A percentile compares a stretch with the other conserved stretches of the same genome.
These are phyloP conservation scores for Durio zibethinus DNA, from an alignment of 345 rosid genomes.

Conservation along the genomic window DNA sequence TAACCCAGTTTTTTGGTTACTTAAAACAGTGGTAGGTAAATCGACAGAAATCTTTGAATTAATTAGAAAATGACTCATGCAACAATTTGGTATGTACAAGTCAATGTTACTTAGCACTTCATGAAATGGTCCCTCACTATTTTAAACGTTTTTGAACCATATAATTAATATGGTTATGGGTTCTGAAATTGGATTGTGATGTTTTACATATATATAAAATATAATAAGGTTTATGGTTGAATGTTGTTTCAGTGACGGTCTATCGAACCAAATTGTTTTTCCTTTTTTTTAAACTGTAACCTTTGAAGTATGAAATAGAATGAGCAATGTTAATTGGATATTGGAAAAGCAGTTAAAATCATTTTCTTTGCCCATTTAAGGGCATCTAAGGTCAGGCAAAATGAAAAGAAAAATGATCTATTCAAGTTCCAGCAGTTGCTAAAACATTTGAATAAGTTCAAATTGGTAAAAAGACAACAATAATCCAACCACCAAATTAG, in stretches of 20 bases:
- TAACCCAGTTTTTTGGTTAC: not conserved
- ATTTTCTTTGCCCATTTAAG: not conserved
- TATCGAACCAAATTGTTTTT: not conserved
- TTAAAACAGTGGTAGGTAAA: no score
- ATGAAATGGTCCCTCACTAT: not conserved
- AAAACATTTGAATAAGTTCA: not conserved
- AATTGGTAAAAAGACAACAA: conserved; percentile 8
- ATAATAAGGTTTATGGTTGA: not conserved
- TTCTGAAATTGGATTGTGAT: not conserved
- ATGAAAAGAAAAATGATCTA: not conserved
- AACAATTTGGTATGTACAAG: not conserved
- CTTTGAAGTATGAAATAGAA: not conserved
- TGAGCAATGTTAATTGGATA: not conserved
- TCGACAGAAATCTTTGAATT: no score
- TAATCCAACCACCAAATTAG: conserved; percentile 13
- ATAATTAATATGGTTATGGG: not conserved
- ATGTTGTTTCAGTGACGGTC: not conserved
- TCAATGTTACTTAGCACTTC: not conserved
- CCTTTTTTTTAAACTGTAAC: not conserved
- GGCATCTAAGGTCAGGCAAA: not conserved
- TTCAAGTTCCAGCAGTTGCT: not conserved
- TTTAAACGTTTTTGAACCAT: not conserved
- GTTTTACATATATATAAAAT: not conserved
- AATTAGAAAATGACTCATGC: not conserved
- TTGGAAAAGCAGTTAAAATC: no score